Evolutionary conservation across 192 early-diverging fungal species (phyloP).

Genomic region (Chytriomyces sp.): DNA sequence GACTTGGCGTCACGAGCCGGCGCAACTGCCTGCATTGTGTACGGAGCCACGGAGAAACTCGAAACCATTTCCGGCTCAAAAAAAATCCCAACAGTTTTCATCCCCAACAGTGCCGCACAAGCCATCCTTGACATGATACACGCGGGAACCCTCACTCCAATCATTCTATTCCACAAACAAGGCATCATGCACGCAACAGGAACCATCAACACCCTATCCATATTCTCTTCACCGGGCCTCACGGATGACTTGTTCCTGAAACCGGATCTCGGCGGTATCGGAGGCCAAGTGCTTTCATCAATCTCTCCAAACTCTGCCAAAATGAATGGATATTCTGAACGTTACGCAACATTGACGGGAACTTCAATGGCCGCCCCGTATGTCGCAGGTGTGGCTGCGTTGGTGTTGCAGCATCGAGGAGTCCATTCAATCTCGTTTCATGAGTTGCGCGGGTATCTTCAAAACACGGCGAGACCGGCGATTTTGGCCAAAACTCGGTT

Average conservation of each 20-base stretch:
- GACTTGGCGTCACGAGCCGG: background rate
- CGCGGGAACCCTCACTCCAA: background rate
- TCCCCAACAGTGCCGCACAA: background rate
- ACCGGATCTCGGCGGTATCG: conserved; percentile 47
- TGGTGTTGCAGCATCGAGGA: conserved; percentile 61
- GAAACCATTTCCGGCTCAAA: background rate
- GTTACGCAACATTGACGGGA: conserved; percentile 48
- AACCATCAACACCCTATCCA: conserved; percentile 65
- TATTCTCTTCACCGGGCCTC: conserved; percentile 76
- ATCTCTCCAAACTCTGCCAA: background rate
- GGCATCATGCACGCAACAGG: background rate
- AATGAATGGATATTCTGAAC: too few species aligned
- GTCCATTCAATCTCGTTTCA: conserved; percentile 9
- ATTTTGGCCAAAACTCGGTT: conserved; percentile 42
- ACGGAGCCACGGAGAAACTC: background rate
- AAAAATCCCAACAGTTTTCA: background rate
- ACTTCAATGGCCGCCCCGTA: conserved; percentile 85
- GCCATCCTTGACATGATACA: conserved; percentile 3
- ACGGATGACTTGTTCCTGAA: conserved; percentile 70
- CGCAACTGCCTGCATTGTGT: conserved; percentile 15
- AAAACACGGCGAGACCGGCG: conserved; percentile 58
- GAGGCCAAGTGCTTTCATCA: conserved; percentile 42
- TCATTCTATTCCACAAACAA: background rate
- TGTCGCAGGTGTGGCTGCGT: conserved; percentile 70
- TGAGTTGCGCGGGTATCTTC: conserved; percentile 44